These are phyloP conservation scores for Vitis riparia DNA, from an alignment of 164 flowering plant species.

Conservation along the genomic window DNA sequence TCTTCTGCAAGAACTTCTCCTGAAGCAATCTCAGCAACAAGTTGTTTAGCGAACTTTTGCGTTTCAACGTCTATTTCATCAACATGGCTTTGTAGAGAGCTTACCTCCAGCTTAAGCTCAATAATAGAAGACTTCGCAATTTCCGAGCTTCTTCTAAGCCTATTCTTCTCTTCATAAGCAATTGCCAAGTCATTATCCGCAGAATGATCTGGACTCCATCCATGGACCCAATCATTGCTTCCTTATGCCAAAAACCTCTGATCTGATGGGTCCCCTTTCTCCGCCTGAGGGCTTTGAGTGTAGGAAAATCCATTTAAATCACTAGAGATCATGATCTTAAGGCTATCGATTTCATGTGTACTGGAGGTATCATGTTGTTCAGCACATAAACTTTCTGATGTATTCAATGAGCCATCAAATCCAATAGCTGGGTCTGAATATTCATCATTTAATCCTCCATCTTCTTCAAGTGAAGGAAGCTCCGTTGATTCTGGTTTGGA, in stretches of 20 bases:
- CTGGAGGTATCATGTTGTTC: constrained; percentile 78
- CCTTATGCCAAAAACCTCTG: constrained; percentile 41
- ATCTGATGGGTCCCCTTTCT: constrained; percentile 55
- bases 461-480: constrained; percentile 56
- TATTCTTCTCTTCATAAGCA: constrained; percentile 70
- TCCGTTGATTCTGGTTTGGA: constrained; percentile 54
- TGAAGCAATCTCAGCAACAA: constrained; percentile 68
- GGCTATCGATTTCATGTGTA: constrained; percentile 67
- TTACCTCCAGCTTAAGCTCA: constrained; percentile 71
- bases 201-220: constrained; percentile 69
- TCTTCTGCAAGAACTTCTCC: constrained; percentile 63
- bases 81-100: constrained; percentile 56
- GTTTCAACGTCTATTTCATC: constrained; percentile 69
- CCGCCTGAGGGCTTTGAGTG: constrained; percentile 50
- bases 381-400: constrained; percentile 77
- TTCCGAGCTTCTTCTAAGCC: constrained; percentile 69
- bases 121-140: constrained; percentile 65
- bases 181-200: constrained; percentile 48
- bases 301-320: constrained; percentile 51
- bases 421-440: constrained; percentile 61
- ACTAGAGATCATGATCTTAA: constrained; percentile 64
- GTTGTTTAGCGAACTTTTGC: constrained; percentile 50
- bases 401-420: constrained; percentile 77
- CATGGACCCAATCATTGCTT: constrained; percentile 63
- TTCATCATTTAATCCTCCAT: constrained; percentile 49